These are phyloP conservation scores for Hymenoscyphus repandus DNA, from an alignment of 2,329 filamentous ascomycete species.

Conservation along the genomic window DNA sequence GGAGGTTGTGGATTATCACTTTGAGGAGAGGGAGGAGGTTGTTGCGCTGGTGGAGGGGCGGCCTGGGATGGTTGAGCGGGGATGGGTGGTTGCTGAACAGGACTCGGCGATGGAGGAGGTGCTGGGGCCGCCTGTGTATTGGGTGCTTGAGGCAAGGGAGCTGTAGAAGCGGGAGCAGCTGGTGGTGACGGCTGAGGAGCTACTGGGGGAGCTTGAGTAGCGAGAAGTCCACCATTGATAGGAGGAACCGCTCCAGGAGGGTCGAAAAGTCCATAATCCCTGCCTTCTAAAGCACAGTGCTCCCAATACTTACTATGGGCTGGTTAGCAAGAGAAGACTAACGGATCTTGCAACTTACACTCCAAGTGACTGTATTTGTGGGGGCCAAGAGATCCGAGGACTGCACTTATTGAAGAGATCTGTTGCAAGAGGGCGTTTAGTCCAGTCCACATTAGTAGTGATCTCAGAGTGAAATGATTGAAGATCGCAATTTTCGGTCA, in stretches of 20 bases:
- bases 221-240: slow-evolving; percentile 8
- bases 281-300: slow-evolving; percentile 34
- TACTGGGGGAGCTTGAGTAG: background rate
- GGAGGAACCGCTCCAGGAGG: slow-evolving; percentile 37
- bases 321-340: background rate
- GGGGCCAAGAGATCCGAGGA: slow-evolving; percentile 17
- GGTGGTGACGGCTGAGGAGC: background rate
- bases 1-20: background rate
- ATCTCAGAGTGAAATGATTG: background rate
- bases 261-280: slow-evolving; percentile 36
- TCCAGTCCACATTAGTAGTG: background rate
- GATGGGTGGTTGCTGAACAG: background rate
- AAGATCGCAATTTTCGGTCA: background rate
- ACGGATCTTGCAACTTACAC: slow-evolving; percentile 8
- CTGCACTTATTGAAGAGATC: slow-evolving; percentile 16
- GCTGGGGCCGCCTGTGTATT: slow-evolving; percentile 8
- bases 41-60: background rate
- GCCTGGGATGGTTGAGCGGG: background rate
- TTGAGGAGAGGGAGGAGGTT: background rate
- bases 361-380: slow-evolving; percentile 15
- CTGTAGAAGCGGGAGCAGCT: slow-evolving; percentile 14
- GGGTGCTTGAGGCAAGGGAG: slow-evolving; percentile 14
- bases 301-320: slow-evolving; percentile 27
- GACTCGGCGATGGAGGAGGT: background rate
- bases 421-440: background rate